phyloP scores from a whole-genome alignment of 1,284 basidiomycete genomes.

The Irpex rosettiformis region DNA sequence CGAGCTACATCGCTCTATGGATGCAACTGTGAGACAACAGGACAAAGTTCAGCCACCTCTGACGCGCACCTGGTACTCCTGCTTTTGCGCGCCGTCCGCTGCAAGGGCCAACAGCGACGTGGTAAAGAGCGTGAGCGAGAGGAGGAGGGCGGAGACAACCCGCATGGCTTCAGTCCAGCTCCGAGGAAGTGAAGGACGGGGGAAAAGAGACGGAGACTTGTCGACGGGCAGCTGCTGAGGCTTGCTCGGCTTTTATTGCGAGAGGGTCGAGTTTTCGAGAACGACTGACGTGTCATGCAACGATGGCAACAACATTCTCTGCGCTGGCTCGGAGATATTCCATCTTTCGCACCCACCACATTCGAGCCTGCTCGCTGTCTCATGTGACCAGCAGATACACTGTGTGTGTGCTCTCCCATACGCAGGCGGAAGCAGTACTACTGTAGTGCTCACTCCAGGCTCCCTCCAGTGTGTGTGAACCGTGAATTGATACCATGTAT shows the following conservation, averaged over 20 bases:
- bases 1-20: slow-evolving; percentile 86
- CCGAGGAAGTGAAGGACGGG: neutral
- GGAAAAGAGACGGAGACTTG: neutral
- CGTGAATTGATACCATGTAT: no score
- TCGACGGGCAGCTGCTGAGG: neutral
- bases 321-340: neutral
- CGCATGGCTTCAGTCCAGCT: slow-evolving; percentile 46
- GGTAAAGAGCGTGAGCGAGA: slow-evolving; percentile 49
- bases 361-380: neutral
- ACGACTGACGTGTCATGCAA: slow-evolving; percentile 3
- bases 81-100: slow-evolving; percentile 47
- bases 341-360: no score
- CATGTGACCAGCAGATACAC: neutral
- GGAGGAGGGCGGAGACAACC: slow-evolving; percentile 48
- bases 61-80: slow-evolving; percentile 72
- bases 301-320: neutral
- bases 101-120: slow-evolving; percentile 47
- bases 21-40: neutral
- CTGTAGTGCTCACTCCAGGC: neutral
- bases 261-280: slow-evolving; percentile 4
- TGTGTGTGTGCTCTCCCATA: neutral
- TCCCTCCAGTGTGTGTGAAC: no score
- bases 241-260: neutral
- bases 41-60: neutral
- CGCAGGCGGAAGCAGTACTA: neutral